Percentiles rank a stretch among this genome's conserved stretches.
These are phyloP conservation scores for Ogataea pini DNA, from an alignment of 805 yeast genomes.

Conservation along the genomic window DNA sequence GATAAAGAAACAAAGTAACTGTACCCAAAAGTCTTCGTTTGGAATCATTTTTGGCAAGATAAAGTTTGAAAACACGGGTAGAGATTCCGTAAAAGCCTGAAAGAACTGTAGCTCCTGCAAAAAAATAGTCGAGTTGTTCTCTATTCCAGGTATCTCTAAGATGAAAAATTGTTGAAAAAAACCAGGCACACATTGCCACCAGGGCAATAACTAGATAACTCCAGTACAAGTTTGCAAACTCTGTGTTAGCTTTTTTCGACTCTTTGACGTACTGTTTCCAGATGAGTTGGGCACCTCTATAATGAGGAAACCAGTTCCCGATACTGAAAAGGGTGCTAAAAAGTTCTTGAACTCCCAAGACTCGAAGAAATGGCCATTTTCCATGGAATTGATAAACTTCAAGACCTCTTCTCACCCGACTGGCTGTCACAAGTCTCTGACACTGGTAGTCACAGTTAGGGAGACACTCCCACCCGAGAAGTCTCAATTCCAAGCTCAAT, in stretches of 20 bases:
- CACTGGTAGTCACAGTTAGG: constrained; percentile 92
- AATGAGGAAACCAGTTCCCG: constrained; percentile 68
- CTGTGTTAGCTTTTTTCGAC: constrained; percentile 20
- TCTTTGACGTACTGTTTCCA: constrained; percentile 25
- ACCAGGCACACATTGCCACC: constrained; percentile 85
- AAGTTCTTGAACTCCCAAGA: constrained; percentile 82
- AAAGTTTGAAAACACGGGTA: constrained; percentile 61
- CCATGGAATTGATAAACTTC: constrained; percentile 88
- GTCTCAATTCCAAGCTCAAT: constrained; percentile 41
- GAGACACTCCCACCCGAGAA: constrained; percentile 71
- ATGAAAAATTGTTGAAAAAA: constrained; percentile 83
- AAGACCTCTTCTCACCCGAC: constrained; percentile 47
- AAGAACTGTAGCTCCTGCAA: constrained; percentile 87
- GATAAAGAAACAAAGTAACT: constrained; percentile 51
- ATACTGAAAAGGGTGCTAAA: constrained; percentile 80
- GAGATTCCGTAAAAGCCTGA: constrained; percentile 73
- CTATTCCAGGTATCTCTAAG: constrained; percentile 78
- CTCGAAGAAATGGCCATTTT: constrained; percentile 90
- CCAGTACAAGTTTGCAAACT: constrained; percentile 32
- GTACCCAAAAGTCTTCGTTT: constrained; percentile 40
- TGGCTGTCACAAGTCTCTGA: constrained; percentile 70
- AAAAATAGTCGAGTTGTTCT: constrained; percentile 85
- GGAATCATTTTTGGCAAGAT: constrained; percentile 34
- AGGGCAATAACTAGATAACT: constrained; percentile 51
- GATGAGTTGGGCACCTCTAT: constrained; percentile 42